Evolutionary conservation across 129 eudicot species (phyloP).

Genomic region (Scalesia atractyloides): DNA sequence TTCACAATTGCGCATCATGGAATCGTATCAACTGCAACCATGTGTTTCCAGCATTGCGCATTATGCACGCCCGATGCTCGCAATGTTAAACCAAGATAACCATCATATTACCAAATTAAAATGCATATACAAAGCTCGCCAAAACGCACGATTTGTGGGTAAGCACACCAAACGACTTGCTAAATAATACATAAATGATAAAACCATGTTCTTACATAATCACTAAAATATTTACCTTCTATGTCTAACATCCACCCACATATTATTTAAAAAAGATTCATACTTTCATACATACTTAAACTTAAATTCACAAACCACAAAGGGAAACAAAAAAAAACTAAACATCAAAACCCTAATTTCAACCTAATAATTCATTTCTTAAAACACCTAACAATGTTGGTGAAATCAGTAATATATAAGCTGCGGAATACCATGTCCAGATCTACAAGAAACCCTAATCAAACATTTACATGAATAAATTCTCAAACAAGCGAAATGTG

Average conservation of each 20-base stretch:
- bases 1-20: no score
- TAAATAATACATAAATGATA: neutral
- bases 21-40: no score
- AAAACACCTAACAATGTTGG: neutral
- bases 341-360: neutral
- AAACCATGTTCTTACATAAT: neutral
- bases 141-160: neutral
- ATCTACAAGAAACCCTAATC: neutral
- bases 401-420: constrained; percentile 1
- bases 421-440: neutral
- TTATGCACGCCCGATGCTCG: no score
- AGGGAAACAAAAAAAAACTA: no score
- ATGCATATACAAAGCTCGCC: neutral
- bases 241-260: neutral
- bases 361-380: neutral
- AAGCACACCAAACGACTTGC: no score
- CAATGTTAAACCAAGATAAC: no score
- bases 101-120: neutral
- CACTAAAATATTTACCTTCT: neutral
- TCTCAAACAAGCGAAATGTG: constrained; percentile 19
- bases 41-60: no score
- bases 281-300: neutral
- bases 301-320: neutral
- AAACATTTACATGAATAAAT: constrained; percentile 12
- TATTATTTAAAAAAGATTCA: neutral